Evolutionary conservation across 345 rosid species (phyloP).

Genomic region (Leavenworthia alabamica): DNA sequence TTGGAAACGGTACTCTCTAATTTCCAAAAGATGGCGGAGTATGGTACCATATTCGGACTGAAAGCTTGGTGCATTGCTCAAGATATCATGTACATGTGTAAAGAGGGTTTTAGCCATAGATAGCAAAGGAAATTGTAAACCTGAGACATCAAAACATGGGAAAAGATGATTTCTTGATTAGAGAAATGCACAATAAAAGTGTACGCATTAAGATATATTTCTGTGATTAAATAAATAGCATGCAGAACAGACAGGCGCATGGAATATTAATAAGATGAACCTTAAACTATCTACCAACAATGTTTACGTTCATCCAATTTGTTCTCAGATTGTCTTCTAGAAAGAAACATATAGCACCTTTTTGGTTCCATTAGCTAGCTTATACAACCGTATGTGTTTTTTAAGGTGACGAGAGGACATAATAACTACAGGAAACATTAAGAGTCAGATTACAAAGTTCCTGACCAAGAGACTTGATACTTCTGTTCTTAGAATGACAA

Average conservation of each 20-base stretch:
- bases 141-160: conserved; percentile 35
- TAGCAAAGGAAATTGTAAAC: conserved; percentile 50
- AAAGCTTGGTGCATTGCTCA: conserved; percentile 69
- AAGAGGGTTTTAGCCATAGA: conserved; percentile 59
- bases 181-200: not conserved
- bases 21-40: conserved; percentile 62
- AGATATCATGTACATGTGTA: conserved; percentile 60
- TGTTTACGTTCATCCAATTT: conserved; percentile 11
- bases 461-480: conserved; percentile 14
- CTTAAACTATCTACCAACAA: not conserved
- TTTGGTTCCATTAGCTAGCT: not conserved
- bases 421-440: not conserved
- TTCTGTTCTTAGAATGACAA: conserved; percentile 43
- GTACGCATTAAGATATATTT: conserved; percentile 9
- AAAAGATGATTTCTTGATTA: conserved; percentile 5
- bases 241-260: conserved; percentile 6
- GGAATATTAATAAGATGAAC: conserved; percentile 6
- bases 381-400: not conserved
- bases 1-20: conserved; percentile 67
- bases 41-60: conserved; percentile 80
- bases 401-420: not conserved
- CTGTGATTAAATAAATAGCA: not conserved
- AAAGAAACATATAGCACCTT: not conserved
- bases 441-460: not conserved
- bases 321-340: conserved; percentile 10